Evolutionary conservation across 1,139 yeast species (phyloP), one percentile per base, ranked within the genome.

Genomic region (Suhomyces yuchorum): DNA sequence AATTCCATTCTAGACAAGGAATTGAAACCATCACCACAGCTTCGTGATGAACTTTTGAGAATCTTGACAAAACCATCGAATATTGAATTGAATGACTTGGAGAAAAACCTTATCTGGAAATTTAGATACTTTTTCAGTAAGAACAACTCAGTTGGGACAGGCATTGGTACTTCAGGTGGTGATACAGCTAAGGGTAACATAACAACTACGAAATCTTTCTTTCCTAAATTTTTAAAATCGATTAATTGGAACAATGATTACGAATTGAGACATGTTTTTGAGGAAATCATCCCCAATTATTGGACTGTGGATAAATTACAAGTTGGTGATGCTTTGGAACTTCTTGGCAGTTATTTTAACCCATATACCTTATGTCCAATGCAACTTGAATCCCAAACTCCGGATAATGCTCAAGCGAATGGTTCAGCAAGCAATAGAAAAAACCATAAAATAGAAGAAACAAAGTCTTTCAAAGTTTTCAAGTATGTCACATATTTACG

Each of bases 311-410:
- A 87, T 14, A 88, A 86, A 55, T 85, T 90, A 48, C 96, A 90
- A 55, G 85, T 93, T 32, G 97, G 93, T 46, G 98, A 93, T 66
- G 96, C 98, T 0, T 73, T 93, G 48, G 99, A 93, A 62, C 71
- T 93, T 14, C 71, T 93, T 39, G 90, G 97, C 12, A 88, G 89
- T 15, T 81, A 80, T 48, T 92, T 75, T 56, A 72, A 74, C 49
- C 80, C 80, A 0, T 66, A 65, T 42, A 65, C 70, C 0, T 62
- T 75, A 1, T 46, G 45, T 11, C 42, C 51, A 6, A 46, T 50
- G 15, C 48, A 52, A 15, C 26, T 42, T 17, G 49, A 37, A 12
- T 17, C 37, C 7, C 44, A 36, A 14, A 15, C 17, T 4, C 18
- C 22, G 7, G 24, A 28, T 4, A 39, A 12, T 19, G 15, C 18